Evolutionary conservation across 2,329 filamentous ascomycete species (phyloP), one percentile per base, ranked within the genome.

Genomic region (Cladophialophora bantiana): DNA sequence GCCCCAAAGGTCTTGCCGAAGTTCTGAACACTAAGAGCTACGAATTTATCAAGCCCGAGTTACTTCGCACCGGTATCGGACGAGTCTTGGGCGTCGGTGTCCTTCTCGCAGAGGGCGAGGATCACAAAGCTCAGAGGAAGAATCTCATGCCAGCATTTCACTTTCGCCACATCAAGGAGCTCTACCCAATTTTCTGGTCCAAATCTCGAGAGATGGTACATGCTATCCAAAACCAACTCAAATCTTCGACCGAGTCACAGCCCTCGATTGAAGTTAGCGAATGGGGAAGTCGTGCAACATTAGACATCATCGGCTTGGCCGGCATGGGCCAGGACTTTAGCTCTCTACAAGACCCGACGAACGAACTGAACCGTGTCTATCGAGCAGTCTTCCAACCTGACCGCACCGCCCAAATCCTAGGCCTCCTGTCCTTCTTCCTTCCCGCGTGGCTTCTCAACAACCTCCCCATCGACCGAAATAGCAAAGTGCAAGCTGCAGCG

Each of bases 41-140:
- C 75, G 86, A 90, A 48, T 94, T 91, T 71, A 74, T 83, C 53
- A 93, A 92, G 75, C 89, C 90, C 0, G 60, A 72, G 1, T 74
- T 82, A 31, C 72, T 91, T 35, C 81, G 74, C 15, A 57, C 68
- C 13, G 74, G 74, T 7, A 69, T 84, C 34, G 73, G 72, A 4
- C 77, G 75, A 26, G 62, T 82, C 6, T 71, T 80, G 1, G 82
- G 82, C 0, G 72, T 79, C 58, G 81, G 82, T 0, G 38, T 83
- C 10, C 79, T 97, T 42, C 81, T 97, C 10, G 91, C 92, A 1
- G 94, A 97, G 78, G 94, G 94, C n/a, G 91, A 96, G 12, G 91
- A 94, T 74, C 94, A 97, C 78, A 95, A 90, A 80, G 71, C 69
- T 26, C 91, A 93, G 80, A 86, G 94, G 55, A 93, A 91, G 76